These are phyloP conservation scores for Pythium dissotocum DNA, from an alignment of 352 stramenopile genomes.

Conservation along the genomic window DNA sequence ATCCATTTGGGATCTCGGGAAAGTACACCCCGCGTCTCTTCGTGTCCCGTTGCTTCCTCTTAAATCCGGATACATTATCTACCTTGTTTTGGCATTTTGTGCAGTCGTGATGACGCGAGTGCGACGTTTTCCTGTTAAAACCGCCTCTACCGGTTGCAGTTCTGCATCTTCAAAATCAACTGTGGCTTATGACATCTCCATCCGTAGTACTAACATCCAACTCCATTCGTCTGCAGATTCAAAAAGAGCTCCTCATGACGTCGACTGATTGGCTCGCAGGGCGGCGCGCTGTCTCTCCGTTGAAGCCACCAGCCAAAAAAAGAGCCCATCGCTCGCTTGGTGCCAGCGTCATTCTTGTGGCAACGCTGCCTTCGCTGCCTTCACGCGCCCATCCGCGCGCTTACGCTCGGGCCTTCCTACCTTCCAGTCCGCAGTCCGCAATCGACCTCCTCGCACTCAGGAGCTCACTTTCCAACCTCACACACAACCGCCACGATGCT, in stretches of 20 bases:
- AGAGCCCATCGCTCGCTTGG: not conserved
- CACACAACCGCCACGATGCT: constrained; percentile 5
- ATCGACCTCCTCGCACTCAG: not conserved
- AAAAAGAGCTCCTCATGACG: not conserved
- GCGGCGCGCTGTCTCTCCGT: not conserved
- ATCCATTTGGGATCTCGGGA: too few species aligned
- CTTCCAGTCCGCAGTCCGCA: not conserved
- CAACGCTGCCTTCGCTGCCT: constrained; percentile 1
- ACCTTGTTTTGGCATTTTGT: constrained; percentile 13
- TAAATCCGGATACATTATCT: constrained; percentile 4
- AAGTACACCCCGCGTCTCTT: not conserved
- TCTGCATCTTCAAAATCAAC: constrained; percentile 11
- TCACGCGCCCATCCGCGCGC: not conserved
- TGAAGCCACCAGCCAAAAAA: constrained; percentile 2
- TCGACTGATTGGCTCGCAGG: constrained; percentile 16
- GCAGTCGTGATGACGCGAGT: not conserved
- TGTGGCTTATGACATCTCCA: constrained; percentile 12
- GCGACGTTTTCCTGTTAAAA: not conserved
- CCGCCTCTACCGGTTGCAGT: constrained; percentile 15
- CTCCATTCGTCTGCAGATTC: constrained; percentile 26
- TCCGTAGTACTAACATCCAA: not conserved
- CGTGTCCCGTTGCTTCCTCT: not conserved
- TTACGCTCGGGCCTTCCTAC: not conserved
- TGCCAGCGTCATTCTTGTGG: constrained; percentile 6
- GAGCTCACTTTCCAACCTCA: not conserved